phyloP scores from a whole-genome alignment of 371 early-diverging fungal species.

The Cladochytrium tenue region DNA sequence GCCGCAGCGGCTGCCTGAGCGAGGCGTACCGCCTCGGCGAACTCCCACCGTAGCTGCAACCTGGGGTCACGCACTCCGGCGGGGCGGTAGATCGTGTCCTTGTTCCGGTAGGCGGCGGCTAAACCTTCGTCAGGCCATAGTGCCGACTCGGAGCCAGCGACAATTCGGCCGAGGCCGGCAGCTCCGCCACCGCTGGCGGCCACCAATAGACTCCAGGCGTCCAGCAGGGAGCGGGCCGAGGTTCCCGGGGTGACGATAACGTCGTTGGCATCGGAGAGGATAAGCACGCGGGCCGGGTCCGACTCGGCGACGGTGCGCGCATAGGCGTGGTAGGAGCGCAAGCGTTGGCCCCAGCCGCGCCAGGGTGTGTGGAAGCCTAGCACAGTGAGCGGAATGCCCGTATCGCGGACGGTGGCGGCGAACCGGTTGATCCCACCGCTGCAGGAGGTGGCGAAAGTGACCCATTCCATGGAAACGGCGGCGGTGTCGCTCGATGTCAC shows the following conservation, averaged over 20 bases:
- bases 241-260: conserved; percentile 31
- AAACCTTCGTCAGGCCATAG: conserved; percentile 32
- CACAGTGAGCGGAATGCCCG: conserved; percentile 29
- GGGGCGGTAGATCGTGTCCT: conserved; percentile 6
- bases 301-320: conserved; percentile 18
- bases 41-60: neutral
- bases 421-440: conserved; percentile 11
- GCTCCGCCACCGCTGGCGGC: neutral
- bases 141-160: conserved; percentile 22
- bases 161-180: conserved; percentile 6
- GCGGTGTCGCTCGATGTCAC: neutral
- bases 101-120: conserved; percentile 18
- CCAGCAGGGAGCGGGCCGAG: conserved; percentile 10
- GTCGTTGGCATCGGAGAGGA: conserved; percentile 40
- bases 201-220: neutral
- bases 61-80: conserved; percentile 20
- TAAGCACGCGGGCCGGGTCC: conserved; percentile 21
- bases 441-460: conserved; percentile 8
- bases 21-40: neutral
- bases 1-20: neutral
- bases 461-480: conserved; percentile 9
- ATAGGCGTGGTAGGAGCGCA: conserved; percentile 35
- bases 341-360: conserved; percentile 38
- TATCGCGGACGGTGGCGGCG: conserved; percentile 7
- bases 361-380: conserved; percentile 25